Base-by-base conservation (phyloP, 2,329 filamentous ascomycete genomes). In the Parastagonospora nodorum region DNA sequence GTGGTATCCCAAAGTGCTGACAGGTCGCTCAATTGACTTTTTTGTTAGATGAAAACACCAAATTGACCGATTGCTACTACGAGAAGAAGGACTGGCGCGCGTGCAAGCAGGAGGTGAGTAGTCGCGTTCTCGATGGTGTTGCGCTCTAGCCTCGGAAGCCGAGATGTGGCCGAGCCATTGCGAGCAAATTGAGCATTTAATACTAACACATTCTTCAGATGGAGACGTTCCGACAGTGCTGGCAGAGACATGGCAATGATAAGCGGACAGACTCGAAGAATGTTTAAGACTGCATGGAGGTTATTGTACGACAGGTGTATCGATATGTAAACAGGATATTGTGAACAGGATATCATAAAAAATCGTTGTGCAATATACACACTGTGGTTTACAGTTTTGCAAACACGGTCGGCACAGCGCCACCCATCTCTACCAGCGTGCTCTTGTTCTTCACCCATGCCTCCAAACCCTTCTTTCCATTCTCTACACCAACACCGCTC, bases 21-120 rank as follows among this genome's bases (percentile, higher is more conserved):
- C 9, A 14, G 14, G 2, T 9, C 16, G 11, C 15, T 24, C 30
- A 42, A 54, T 45, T 54, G 24, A 53, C 19, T 2, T 16, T 4
- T 24, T 3, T 38, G 14, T 14, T 60, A 97, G 93, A 85, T 16
- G 93, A 97, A 70, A 96, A 97, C 68, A 79, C 84, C 46, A 92
- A 86, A 68, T 84, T 99, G 86, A 97, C 92, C 31, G 90, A 97
- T 73, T 99, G 94, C 76, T 96, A 95, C 74, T 96, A 85, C 69
- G 91, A 93, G 48, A 96, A 92, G 82, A 96, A 92, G 73, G 94
- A 99, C 72, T 99, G 94, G 93, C 82, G 94, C 63, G 81, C 83
- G 50, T 99, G 94, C 76, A 89, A 89, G 69, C 81, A 86, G 60
- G 93, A 97, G 84, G 93, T 96, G 74, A 79, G 88, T 77, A 27